Percentiles rank a stretch among this genome's conserved stretches.
phyloP scores from a whole-genome alignment of 169 alveolate species.

The Prorocentrum cordatum region DNA sequence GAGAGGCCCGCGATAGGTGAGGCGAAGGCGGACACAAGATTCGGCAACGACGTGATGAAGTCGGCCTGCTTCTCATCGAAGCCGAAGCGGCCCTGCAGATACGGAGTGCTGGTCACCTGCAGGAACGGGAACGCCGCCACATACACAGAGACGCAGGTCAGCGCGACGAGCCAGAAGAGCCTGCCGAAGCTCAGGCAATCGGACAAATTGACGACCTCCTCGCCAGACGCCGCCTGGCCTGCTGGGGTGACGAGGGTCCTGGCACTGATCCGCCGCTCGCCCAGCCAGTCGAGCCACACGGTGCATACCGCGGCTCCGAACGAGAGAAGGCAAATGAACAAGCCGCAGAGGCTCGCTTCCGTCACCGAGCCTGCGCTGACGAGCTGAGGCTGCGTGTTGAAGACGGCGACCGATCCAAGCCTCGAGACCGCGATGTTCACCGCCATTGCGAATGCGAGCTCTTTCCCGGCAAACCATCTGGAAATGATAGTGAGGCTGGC shows the following conservation, averaged over 20 bases:
- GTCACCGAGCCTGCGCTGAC: background rate
- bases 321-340: too few relatives aligned
- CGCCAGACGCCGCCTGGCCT: background rate
- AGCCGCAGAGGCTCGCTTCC: background rate
- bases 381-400: slow-evolving; percentile 37
- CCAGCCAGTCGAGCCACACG: too few relatives aligned
- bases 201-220: background rate
- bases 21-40: background rate
- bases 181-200: background rate
- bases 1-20: background rate
- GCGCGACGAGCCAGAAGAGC: background rate
- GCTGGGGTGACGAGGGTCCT: too few relatives aligned
- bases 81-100: background rate
- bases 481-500: slow-evolving; percentile 74
- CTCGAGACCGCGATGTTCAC: slow-evolving; percentile 71
- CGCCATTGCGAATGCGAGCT: slow-evolving; percentile 76
- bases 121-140: slow-evolving; percentile 6
- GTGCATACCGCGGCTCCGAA: too few relatives aligned
- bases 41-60: background rate
- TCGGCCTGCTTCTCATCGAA: background rate
- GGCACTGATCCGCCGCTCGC: too few relatives aligned
- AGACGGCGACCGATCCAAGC: slow-evolving; percentile 74
- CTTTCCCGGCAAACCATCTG: slow-evolving; percentile 75
- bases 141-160: slow-evolving; percentile 8
- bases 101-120: background rate